Evolutionary conservation across 345 rosid genomes (phyloP).

Genomic region (Noccaea bulbosa): DNA sequence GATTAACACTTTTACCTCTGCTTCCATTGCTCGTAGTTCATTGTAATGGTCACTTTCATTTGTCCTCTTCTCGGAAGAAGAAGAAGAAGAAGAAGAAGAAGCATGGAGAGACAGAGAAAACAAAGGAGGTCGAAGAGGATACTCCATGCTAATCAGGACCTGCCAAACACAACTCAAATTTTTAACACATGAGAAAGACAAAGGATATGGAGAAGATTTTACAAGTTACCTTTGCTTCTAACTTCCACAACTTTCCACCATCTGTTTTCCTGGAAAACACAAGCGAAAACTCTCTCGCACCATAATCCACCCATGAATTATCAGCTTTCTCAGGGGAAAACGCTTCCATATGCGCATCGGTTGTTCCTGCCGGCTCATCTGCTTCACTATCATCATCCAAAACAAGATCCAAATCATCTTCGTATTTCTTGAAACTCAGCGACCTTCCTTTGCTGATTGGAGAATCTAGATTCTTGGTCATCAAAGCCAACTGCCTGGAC

Average conservation of each 20-base stretch:
- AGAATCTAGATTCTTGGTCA: conserved; percentile 76
- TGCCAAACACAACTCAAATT: conserved; percentile 45
- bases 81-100: conserved; percentile 32
- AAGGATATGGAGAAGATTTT: conserved; percentile 28
- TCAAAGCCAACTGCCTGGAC: conserved; percentile 74
- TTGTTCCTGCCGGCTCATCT: conserved; percentile 61
- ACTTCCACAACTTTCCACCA: conserved; percentile 53
- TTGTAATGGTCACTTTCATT: conserved; percentile 58
- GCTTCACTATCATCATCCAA: conserved; percentile 76
- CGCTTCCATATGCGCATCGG: conserved; percentile 52
- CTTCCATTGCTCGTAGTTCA: conserved; percentile 89
- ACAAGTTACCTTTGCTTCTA: conserved; percentile 75
- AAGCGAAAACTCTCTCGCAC: conserved; percentile 68
- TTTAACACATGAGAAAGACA: conserved; percentile 20
- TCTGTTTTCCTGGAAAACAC: conserved; percentile 58
- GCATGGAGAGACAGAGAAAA: conserved; percentile 59
- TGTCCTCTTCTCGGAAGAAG: conserved; percentile 29
- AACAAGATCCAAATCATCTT: conserved; percentile 72
- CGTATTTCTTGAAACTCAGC: conserved; percentile 69
- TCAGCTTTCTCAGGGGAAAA: conserved; percentile 47
- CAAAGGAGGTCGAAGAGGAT: conserved; percentile 86
- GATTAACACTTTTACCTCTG: conserved; percentile 63
- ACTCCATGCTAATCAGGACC: conserved; percentile 80
- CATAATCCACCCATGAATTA: conserved; percentile 72
- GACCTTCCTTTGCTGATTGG: conserved; percentile 61